Evolutionary conservation across 2,329 filamentous ascomycete genomes (phyloP), one percentile per base, ranked within the genome.

Genomic region (Arachnomyces sp.): DNA sequence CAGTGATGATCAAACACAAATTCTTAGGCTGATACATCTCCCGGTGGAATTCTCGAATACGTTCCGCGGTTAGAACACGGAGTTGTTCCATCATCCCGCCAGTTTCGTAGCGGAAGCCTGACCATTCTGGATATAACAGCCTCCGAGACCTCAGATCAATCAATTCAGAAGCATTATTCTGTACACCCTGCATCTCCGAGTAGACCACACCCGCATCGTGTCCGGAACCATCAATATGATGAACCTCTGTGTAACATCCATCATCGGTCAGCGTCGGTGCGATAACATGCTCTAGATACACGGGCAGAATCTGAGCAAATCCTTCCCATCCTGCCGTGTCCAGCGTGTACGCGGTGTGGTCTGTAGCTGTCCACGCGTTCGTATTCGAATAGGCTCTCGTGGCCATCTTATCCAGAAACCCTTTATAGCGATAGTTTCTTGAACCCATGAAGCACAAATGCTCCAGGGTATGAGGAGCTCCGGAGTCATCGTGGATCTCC

Each of bases 11-110:
- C 18, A 98, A 68, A 48, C 89, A 93, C 44, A 98, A 70, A 55
- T 98, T 98, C 59, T 89, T 90, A 3, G 92, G 92, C 60, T 96
- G 90, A 57, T 98, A 98, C 90, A 98, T 96, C 48, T 89, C 85
- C 46, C 81, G 81, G 62, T 98, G 92, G 55, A 96, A 98, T 43
- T 82, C 79, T n/a, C 92, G 82, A 50, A 98, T 98, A 30, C 88
- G 81, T 38, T 95, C 84, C 2, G 88, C 80, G 0, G 87, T 92
- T 34, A 98, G 69, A 3, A 88, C 80, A 31, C 92, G 81, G 36
- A 98, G 73, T 28, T 88, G 84, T 53, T 95, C 86, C 69, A 93
- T 93, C 82, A 95, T 87, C 11, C 92, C 92, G 9, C 92, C 92
- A n/a, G 92, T 98, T 65, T 98, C 92, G 52, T 95, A 96, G 43